Conservation (phyloP, 2,329 filamentous ascomycete genomes). For the Calonectria multiphialidica region DNA sequence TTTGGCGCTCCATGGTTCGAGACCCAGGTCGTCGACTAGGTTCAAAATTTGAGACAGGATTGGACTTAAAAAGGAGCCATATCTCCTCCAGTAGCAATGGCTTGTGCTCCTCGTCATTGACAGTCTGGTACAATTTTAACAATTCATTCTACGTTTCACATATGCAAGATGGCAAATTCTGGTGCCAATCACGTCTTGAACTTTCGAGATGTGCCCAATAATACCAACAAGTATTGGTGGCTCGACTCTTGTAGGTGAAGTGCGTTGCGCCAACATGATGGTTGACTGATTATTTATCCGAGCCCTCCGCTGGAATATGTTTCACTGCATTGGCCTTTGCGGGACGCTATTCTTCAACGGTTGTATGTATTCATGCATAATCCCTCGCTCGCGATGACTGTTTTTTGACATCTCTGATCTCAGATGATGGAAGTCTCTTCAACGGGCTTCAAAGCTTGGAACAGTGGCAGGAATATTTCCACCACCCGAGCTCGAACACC, state of each 20-base stretch:
- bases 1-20: not conserved
- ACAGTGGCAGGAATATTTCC: conserved; percentile 1
- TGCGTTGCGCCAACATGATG: too few species aligned
- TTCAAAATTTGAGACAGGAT: not conserved
- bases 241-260: not conserved
- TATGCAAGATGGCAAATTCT: not conserved
- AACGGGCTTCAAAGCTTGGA: not conserved
- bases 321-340: not conserved
- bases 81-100: not conserved
- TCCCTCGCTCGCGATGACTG: too few species aligned
- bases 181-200: not conserved
- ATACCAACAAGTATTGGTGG: not conserved
- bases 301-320: not conserved
- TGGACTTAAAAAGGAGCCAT: not conserved
- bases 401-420: not conserved
- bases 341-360: not conserved
- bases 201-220: not conserved
- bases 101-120: not conserved
- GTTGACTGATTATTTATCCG: not conserved
- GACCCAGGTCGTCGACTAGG: not conserved
- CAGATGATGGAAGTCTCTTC: not conserved
- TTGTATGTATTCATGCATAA: not conserved
- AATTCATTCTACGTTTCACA: not conserved
- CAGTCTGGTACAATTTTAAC: not conserved
- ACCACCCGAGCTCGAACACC: not conserved